A percentile compares a stretch with the other conserved stretches of the same genome.
phyloP scores from a whole-genome alignment of 2,329 filamentous ascomycete species.

The Fusarium sp. region DNA sequence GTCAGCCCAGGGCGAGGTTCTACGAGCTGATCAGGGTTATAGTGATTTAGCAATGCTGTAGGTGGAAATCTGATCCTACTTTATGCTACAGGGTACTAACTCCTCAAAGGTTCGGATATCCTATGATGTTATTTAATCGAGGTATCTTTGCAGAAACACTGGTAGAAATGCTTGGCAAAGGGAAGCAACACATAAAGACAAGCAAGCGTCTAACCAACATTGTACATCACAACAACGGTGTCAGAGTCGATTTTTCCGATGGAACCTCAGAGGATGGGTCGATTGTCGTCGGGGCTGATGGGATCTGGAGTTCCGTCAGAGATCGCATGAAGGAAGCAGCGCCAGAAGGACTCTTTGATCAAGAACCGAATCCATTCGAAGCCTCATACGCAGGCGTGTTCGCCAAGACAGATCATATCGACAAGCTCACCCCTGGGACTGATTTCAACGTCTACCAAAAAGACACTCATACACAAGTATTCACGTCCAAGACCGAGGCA shows the following conservation, averaged over 20 bases:
- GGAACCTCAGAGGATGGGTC: slow-evolving; percentile 20
- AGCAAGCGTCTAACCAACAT: slow-evolving; percentile 24
- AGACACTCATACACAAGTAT: slow-evolving; percentile 22
- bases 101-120: slow-evolving; percentile 17
- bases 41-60: slow-evolving; percentile 7
- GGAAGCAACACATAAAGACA: slow-evolving; percentile 11
- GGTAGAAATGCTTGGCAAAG: slow-evolving; percentile 7
- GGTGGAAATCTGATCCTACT: accelerated
- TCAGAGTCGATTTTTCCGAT: slow-evolving; percentile 19
- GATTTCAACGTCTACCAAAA: slow-evolving; percentile 23
- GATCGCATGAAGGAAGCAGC: slow-evolving; percentile 19
- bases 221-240: not conserved
- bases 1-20: slow-evolving; percentile 11
- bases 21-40: not conserved
- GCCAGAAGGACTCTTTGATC: slow-evolving; percentile 23
- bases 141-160: slow-evolving; percentile 15
- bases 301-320: slow-evolving; percentile 22
- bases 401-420: not conserved
- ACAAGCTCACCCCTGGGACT: not conserved
- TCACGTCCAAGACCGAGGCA: slow-evolving; percentile 15
- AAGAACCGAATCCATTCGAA: slow-evolving; percentile 15
- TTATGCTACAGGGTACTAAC: accelerated
- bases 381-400: slow-evolving; percentile 15
- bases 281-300: slow-evolving; percentile 1
- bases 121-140: slow-evolving; percentile 25